Evolutionary conservation across 257 asterid genomes (phyloP).

Genomic region (Nicotiana obtusifolia): DNA sequence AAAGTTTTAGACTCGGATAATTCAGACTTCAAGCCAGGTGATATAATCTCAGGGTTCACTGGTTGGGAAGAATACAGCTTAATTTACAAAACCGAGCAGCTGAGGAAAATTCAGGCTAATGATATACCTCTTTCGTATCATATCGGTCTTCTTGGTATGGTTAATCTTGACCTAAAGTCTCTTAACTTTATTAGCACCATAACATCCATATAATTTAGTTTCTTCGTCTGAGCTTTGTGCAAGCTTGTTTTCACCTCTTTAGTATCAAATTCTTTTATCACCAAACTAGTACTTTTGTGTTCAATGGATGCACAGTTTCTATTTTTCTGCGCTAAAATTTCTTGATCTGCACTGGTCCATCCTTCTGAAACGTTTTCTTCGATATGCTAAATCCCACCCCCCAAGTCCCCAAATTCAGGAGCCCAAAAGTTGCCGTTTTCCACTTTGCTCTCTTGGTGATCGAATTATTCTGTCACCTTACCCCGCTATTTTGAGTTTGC

Average conservation of each 20-base stretch:
- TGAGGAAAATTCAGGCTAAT: constrained; percentile 55
- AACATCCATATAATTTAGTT: not conserved
- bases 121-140: constrained; percentile 64
- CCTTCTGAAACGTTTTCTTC: not conserved
- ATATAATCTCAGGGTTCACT: constrained; percentile 67
- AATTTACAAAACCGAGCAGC: constrained; percentile 39
- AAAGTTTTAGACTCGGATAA: constrained; percentile 67
- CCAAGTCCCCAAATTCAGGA: no score
- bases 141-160: constrained; percentile 76
- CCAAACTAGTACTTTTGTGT: not conserved
- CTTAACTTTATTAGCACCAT: not conserved
- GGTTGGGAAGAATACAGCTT: constrained; percentile 96
- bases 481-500: no score
- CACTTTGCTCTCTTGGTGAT: no score
- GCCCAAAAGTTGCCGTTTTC: no score
- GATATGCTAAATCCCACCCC: no score
- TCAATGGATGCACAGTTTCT: not conserved
- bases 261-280: not conserved
- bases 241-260: not conserved
- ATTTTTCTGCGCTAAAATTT: not conserved
- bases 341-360: not conserved
- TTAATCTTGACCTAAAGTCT: not conserved
- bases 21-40: constrained; percentile 65
- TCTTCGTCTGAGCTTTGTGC: not conserved
- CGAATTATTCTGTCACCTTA: no score